These are phyloP conservation scores for Penicillium polonicum DNA, from an alignment of 2,329 filamentous ascomycete genomes.

Conservation along the genomic window DNA sequence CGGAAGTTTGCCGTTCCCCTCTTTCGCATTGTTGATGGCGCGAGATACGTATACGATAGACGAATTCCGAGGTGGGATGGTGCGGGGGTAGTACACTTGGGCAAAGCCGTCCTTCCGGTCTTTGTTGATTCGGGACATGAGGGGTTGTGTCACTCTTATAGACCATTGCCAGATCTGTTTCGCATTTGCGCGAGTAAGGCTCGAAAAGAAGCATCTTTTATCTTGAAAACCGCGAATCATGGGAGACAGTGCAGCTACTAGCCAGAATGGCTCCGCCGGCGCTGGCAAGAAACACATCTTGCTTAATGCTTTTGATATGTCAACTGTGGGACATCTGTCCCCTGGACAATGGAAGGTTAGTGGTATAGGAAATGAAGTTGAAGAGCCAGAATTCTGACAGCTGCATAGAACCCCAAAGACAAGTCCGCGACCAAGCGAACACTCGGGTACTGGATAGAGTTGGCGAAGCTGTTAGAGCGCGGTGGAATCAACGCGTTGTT, in stretches of 20 bases:
- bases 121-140: background rate
- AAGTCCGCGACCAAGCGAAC: slow-evolving; percentile 60
- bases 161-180: background rate
- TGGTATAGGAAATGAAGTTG: slow-evolving; percentile 11
- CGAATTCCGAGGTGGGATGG: background rate
- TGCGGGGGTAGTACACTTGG: background rate
- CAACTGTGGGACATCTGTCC: slow-evolving; percentile 62
- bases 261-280: slow-evolving; percentile 20
- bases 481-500: slow-evolving; percentile 65
- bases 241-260: slow-evolving; percentile 12
- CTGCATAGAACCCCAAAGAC: slow-evolving; percentile 57
- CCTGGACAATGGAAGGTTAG: slow-evolving; percentile 66
- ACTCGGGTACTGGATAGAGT: slow-evolving; percentile 62
- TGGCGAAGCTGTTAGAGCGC: slow-evolving; percentile 61
- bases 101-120: background rate
- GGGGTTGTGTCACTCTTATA: background rate
- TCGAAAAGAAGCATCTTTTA: background rate
- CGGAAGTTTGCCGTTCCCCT: slow-evolving; percentile 3
- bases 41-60: slow-evolving; percentile 11
- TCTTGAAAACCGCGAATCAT: background rate
- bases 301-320: slow-evolving; percentile 67
- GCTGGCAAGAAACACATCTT: slow-evolving; percentile 54
- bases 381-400: background rate
- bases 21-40: slow-evolving; percentile 10
- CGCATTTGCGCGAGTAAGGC: background rate